phyloP scores from a whole-genome alignment of 306 rosid species.

The Cucumis sativus region Cucumber_9930_V3 NC_026658.2:17089501-17090000 shows the following conservation, averaged over 20 bases:
- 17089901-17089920: constrained; percentile 34
- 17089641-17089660: constrained; percentile 96
- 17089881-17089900: constrained; percentile 15
- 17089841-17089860: constrained; percentile 23
- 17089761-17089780: constrained; percentile 66
- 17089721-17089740: constrained; percentile 64
- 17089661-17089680: constrained; percentile 53
- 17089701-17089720: constrained; percentile 45
- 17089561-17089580: constrained; percentile 33
- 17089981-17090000: constrained; percentile 33
- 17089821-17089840: constrained; percentile 49
- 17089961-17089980: constrained; percentile 28
- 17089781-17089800: constrained; percentile 55
- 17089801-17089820: constrained; percentile 42
- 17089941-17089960: constrained; percentile 24
- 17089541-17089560: constrained; percentile 49
- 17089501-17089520: constrained; percentile 87
- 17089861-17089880: constrained; percentile 17
- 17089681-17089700: constrained; percentile 39
- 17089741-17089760: constrained; percentile 63
- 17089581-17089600: constrained; percentile 58
- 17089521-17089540: constrained; percentile 83
- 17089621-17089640: constrained; percentile 78
- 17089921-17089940: constrained; percentile 35
- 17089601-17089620: constrained; percentile 64